Base-by-base conservation (phyloP, 2,329 filamentous ascomycete species). In the Zarea fungicola region DNA sequence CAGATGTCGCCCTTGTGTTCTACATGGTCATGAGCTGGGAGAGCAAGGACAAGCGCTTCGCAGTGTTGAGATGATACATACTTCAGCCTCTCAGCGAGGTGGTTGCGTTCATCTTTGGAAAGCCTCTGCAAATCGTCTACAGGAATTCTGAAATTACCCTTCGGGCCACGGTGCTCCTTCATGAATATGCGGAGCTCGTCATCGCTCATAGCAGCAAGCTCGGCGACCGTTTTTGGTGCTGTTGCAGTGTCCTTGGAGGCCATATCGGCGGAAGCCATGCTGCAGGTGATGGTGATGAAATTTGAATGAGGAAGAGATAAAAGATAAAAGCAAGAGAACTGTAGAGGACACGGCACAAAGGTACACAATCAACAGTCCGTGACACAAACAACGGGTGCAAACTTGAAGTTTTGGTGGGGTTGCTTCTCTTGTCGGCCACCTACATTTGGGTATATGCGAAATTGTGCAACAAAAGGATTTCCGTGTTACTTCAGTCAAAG, bases 191-290 rank as follows among this genome's bases (percentile, higher is more conserved):
- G 11, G 14, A 34, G 41, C 2, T 43, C 11, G 4, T 13, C 3
- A 23, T 43, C 41, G 21, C 10, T 22, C 41, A 43, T 34, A n/a
- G 40, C n/a, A n/a, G n/a, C n/a, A n/a, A n/a, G n/a, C n/a, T n/a
- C 40, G 40, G 28, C 2, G 14, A 44, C 8, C 2, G 2, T n/a
- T 3, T 1, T 10, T 7, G 2, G 8, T 23, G n/a, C n/a, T n/a
- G n/a, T n/a, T n/a, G n/a, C n/a, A n/a, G n/a, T n/a, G n/a, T n/a
- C n/a, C n/a, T n/a, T n/a, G n/a, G n/a, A n/a, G n/a, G 4, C 10
- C 6, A 21, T 5, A 6, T 10, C 11, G 5, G 22, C n/a, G 16
- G 14, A 14, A 35, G 10, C 14, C 31, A 44, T 36, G 10, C 9
- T 44, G 31, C 22, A 10, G 8, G 34, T 16, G 8, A 25, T 25